Evolutionary conservation across 2,329 filamentous ascomycete species (phyloP), one percentile per base, ranked within the genome.

Genomic region (Trichoderma brevicompactum): DNA sequence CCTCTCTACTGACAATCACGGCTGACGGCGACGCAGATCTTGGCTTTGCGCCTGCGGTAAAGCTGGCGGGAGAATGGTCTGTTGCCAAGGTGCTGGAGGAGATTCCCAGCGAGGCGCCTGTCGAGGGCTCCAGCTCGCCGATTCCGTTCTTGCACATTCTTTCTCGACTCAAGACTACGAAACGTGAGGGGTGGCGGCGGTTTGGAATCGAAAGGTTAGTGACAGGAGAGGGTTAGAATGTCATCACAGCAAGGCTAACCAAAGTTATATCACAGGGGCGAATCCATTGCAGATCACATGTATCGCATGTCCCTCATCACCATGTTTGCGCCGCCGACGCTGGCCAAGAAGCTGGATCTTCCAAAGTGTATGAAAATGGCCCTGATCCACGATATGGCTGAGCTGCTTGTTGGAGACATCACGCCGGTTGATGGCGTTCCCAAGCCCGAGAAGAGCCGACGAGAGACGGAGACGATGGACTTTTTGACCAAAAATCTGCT

Each of bases 281-380:
- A 99, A 79, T 96, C 92, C 2, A 97, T 99, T 74, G 86, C 92
- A 62, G 95, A 99, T 80, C 95, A 99, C 84, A 99, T 99, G 95
- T 99, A 98, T 80, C 93, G 95, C 79, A 99, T 99, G 95, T 92
- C 94, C 56, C 86, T 99, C 71, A 92, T 99, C 77, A 93, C 92
- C 69, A 92, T 99, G 89, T 87, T 97, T 69, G 93, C 92, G 2
- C 94, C 95, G 1, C 84, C 91, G 0, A 80, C 89, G 1, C 86
- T 97, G 10, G 83, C 88, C 2, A 79, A 87, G 0, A 85, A 85
- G 44, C 83, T 98, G 73, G 90, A 98, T 75, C 84, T 97, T 44
- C 79, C 85, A 32, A 89, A 89, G 71, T 99, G 95, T 82, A 94
- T 92, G 72, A 92, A 92, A 79, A 97, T 99, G 94, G 94, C 93